Evolutionary conservation across 345 rosid genomes (phyloP).

Genomic region (Populus nigra): DNA sequence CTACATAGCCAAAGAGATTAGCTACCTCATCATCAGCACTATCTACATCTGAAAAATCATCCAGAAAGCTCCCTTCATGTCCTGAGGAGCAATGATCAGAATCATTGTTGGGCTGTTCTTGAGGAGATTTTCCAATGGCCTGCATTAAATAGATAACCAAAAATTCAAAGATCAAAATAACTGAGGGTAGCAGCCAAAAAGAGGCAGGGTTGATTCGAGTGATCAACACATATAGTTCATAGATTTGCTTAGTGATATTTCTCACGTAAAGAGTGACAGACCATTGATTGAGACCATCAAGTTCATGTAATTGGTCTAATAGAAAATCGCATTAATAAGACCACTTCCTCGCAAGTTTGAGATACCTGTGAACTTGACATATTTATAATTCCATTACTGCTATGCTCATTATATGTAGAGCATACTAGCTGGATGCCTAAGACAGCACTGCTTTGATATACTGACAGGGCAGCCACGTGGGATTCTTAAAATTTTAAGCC

Average conservation of each 20-base stretch:
- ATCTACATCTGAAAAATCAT: conserved; percentile 49
- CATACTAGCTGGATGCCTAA: neutral
- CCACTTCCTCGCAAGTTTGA: neutral
- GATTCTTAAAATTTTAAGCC: neutral
- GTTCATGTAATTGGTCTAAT: neutral
- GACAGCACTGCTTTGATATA: neutral
- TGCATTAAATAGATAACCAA: conserved; percentile 23
- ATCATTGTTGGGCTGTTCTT: conserved; percentile 29
- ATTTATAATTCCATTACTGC: neutral
- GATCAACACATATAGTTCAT: neutral
- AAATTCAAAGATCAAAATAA: neutral
- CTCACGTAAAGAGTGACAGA: neutral
- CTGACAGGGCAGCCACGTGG: neutral
- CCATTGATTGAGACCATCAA: neutral
- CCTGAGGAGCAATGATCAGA: conserved; percentile 49
- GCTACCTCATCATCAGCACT: conserved; percentile 65
- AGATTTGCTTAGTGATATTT: neutral
- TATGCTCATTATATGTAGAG: neutral
- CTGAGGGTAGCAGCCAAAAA: neutral
- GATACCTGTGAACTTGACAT: neutral
- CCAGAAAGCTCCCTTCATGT: conserved; percentile 43
- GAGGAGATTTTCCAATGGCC: conserved; percentile 53
- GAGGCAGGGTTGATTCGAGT: neutral
- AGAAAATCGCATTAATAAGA: neutral
- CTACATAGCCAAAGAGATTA: neutral